Percentiles rank a stretch among this genome's conserved stretches.
phyloP scores from a whole-genome alignment of 805 yeast species.

The Starmerella vitae region DNA sequence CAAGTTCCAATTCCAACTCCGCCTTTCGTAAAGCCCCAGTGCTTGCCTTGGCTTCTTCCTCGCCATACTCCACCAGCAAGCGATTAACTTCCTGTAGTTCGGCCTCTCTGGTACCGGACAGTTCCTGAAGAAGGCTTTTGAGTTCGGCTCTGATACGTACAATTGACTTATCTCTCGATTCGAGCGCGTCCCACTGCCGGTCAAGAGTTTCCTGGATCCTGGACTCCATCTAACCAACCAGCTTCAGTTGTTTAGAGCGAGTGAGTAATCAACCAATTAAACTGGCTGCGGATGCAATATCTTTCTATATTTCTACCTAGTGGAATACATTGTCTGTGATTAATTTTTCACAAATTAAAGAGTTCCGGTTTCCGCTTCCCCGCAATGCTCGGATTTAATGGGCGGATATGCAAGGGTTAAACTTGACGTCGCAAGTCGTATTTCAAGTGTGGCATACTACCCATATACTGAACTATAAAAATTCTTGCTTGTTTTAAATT shows the following conservation, averaged over 20 bases:
- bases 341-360: no score
- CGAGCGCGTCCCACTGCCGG: slow-evolving; percentile 20
- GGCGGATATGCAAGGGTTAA: no score
- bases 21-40: slow-evolving; percentile 6
- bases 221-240: slow-evolving; percentile 9
- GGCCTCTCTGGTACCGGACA: slow-evolving; percentile 5
- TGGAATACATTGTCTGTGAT: no score
- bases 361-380: no score
- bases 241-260: no score
- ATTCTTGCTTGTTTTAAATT: no score
- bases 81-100: neutral
- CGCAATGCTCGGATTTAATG: no score
- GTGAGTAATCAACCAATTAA: no score
- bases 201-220: slow-evolving; percentile 16
- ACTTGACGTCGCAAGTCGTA: no score
- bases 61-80: neutral
- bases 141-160: slow-evolving; percentile 6
- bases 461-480: no score
- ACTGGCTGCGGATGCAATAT: neutral
- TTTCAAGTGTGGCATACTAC: no score
- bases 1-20: slow-evolving; percentile 8
- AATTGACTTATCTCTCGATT: slow-evolving; percentile 13
- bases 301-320: no score
- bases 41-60: neutral
- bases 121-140: slow-evolving; percentile 4